Evolutionary conservation across 2,329 filamentous ascomycete genomes (phyloP).

Genomic region (Kalmusia sp.): DNA sequence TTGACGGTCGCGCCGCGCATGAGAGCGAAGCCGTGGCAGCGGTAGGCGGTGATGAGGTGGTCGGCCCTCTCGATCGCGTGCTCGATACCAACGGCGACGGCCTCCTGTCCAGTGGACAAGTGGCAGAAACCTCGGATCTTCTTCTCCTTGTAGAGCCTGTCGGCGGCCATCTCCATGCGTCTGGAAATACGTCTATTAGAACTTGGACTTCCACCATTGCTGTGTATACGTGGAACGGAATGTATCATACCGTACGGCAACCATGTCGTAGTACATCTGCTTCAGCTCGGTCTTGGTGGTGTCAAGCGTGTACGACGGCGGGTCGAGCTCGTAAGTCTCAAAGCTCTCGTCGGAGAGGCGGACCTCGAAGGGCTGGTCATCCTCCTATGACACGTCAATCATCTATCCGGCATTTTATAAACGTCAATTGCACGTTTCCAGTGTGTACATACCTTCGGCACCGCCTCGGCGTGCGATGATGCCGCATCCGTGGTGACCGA

Average conservation of each 20-base stretch:
- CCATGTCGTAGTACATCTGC: constrained; percentile 99
- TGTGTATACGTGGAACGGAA: neutral
- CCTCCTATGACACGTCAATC: constrained; percentile 67
- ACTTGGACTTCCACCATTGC: neutral
- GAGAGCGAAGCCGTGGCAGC: constrained; percentile 97
- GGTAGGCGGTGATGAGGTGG: constrained; percentile 96
- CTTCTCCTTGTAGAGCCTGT: constrained; percentile 99
- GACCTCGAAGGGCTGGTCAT: constrained; percentile 91
- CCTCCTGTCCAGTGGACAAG: constrained; percentile 96
- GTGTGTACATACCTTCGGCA: constrained; percentile 65
- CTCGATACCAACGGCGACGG: constrained; percentile 95
- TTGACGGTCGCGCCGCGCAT: constrained; percentile 93
- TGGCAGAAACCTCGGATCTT: constrained; percentile 99
- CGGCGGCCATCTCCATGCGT: constrained; percentile 99
- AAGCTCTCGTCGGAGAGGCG: constrained; percentile 97
- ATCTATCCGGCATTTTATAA: constrained; percentile 6
- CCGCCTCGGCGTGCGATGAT: constrained; percentile 79
- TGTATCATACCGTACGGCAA: constrained; percentile 78
- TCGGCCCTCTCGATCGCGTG: constrained; percentile 90
- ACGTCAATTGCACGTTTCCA: constrained; percentile 4
- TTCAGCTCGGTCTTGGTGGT: constrained; percentile 98
- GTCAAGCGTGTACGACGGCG: constrained; percentile 88
- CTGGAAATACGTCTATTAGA: constrained; percentile 55
- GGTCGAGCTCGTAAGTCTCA: constrained; percentile 99
- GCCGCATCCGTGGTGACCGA: constrained; percentile 95